Evolutionary conservation across 495 filamentous ascomycete species (phyloP).

Genomic region (Trichocladium uniseriatum): DNA sequence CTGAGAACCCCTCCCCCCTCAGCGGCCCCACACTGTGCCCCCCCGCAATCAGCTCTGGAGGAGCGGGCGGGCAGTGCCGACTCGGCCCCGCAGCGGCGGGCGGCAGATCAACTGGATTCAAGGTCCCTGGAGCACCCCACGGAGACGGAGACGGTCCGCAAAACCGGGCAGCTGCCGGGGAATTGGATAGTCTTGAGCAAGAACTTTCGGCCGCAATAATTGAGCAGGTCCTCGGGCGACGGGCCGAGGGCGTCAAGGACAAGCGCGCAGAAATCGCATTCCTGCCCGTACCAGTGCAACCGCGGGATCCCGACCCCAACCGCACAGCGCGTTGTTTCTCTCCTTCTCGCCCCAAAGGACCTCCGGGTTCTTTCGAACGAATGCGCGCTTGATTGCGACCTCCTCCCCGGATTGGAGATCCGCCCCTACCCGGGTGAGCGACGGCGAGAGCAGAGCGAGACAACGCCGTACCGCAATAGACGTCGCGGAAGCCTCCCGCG

Average conservation of each 20-base stretch:
- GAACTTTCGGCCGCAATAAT: conserved; percentile 23
- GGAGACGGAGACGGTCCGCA: too few species aligned
- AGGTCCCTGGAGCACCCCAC: too few species aligned
- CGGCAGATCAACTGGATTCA: too few species aligned
- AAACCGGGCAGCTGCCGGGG: conserved; percentile 26
- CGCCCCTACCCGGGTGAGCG: background rate
- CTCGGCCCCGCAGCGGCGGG: too few species aligned
- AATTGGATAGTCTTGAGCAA: conserved; percentile 33
- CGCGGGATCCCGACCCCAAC: conserved; percentile 13
- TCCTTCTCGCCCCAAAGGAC: conserved; percentile 16
- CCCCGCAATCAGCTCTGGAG: too few species aligned
- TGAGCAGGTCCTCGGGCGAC: conserved; percentile 27
- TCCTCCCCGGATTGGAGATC: conserved; percentile 18
- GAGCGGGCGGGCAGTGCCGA: too few species aligned
- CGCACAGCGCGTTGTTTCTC: conserved; percentile 15
- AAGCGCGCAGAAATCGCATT: too few species aligned
- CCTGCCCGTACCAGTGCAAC: too few species aligned
- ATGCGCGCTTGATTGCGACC: conserved; percentile 24
- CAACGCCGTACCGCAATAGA: conserved; percentile 17
- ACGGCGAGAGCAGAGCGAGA: background rate
- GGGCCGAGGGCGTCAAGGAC: conserved; percentile 30
- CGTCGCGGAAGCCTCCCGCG: conserved; percentile 23
- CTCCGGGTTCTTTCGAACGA: conserved; percentile 4
- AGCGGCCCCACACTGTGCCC: too few species aligned
- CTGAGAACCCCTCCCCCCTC: too few species aligned